phyloP scores from a whole-genome alignment of 202 grass and related monocot species.

The Thinopyrum obtusiflorum region DNA sequence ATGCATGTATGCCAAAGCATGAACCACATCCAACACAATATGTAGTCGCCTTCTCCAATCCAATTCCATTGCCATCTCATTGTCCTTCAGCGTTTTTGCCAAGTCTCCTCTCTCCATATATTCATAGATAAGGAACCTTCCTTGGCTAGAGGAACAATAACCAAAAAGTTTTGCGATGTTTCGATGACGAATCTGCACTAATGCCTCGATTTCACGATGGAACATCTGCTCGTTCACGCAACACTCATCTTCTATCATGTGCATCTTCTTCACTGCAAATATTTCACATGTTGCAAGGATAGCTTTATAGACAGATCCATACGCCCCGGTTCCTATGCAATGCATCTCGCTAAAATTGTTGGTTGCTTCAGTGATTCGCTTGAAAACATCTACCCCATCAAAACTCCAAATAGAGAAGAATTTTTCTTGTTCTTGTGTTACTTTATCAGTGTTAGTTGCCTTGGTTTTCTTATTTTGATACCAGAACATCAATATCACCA shows the following conservation, averaged over 20 bases:
- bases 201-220: background rate
- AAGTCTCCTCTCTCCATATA: background rate
- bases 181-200: background rate
- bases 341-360: background rate
- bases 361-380: conserved; percentile 1
- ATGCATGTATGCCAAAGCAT: background rate
- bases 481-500: too few species aligned
- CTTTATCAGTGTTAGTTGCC: background rate
- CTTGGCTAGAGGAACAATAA: background rate
- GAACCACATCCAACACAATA: background rate
- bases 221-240: background rate
- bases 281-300: background rate
- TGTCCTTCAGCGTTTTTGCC: background rate
- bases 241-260: background rate
- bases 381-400: background rate
- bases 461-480: too few species aligned
- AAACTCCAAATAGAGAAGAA: background rate
- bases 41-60: background rate
- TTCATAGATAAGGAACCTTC: background rate
- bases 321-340: conserved; percentile 2
- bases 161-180: background rate
- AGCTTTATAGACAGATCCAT: conserved; percentile 2
- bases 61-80: background rate
- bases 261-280: too few species aligned
- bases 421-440: background rate